Evolutionary conservation across 371 early-diverging fungal species (phyloP).

Genomic region (Mucor sp.): DNA sequence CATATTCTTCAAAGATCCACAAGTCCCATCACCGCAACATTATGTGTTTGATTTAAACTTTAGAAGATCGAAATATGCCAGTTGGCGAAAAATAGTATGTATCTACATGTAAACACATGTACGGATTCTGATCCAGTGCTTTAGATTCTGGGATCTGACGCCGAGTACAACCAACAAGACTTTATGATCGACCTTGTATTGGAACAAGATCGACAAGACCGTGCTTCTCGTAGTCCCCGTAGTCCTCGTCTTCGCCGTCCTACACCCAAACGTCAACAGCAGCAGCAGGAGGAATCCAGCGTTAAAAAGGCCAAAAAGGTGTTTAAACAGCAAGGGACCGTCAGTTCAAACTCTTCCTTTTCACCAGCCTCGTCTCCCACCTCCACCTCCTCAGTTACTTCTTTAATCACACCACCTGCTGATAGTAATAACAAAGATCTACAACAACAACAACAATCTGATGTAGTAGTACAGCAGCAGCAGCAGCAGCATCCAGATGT

Average conservation of each 20-base stretch:
- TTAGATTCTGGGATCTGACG: background rate
- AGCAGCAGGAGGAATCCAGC: no score
- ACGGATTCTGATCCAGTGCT: background rate
- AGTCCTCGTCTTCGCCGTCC: background rate
- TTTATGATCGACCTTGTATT: background rate
- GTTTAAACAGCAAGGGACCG: background rate
- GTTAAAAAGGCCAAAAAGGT: background rate
- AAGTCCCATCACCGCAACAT: background rate
- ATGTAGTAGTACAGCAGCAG: background rate
- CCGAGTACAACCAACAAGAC: background rate
- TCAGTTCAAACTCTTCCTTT: background rate
- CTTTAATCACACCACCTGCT: background rate
- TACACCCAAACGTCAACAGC: no score
- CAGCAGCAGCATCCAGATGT: background rate
- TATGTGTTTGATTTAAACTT: slow-evolving; percentile 10
- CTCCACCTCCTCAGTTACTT: background rate
- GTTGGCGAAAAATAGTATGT: background rate
- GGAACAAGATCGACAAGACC: background rate
- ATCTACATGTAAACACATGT: background rate
- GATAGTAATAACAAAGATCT: background rate
- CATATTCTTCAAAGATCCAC: background rate
- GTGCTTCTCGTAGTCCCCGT: background rate
- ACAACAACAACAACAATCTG: background rate
- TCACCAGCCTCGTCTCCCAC: background rate
- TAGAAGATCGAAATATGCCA: background rate